Conservation (phyloP, 768 basidiomycete species). For the Mycena rebaudengoi region DNA sequence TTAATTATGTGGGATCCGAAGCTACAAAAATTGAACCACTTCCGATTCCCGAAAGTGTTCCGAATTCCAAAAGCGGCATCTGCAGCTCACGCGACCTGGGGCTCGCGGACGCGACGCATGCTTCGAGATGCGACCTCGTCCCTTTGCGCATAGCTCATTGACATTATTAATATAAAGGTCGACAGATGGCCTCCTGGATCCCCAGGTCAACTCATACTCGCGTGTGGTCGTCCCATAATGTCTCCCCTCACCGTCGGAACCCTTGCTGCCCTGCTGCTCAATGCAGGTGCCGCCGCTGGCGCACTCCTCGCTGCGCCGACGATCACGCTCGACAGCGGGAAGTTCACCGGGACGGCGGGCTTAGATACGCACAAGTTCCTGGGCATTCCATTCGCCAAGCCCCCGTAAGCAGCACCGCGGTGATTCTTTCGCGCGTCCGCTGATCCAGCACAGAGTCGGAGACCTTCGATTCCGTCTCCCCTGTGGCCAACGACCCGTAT, state of each 20-base stretch:
- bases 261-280: neutral
- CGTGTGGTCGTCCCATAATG: constrained; percentile 9
- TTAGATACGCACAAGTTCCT: constrained; percentile 38
- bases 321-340: constrained; percentile 41
- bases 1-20: too few relatives aligned
- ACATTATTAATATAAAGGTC: too few relatives aligned
- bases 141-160: too few relatives aligned
- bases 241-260: constrained; percentile 1
- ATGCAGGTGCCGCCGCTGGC: constrained; percentile 5
- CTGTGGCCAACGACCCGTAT: constrained; percentile 46
- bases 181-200: too few relatives aligned
- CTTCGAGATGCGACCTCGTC: too few relatives aligned
- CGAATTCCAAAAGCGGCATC: too few relatives aligned
- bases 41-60: too few relatives aligned
- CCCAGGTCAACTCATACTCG: too few relatives aligned
- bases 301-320: constrained; percentile 22
- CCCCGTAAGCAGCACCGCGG: constrained; percentile 39
- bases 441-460: constrained; percentile 23
- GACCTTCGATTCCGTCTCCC: constrained; percentile 50
- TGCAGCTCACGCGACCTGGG: too few relatives aligned
- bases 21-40: too few relatives aligned
- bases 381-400: constrained; percentile 49
- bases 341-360: constrained; percentile 37
- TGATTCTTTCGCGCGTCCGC: constrained; percentile 6
- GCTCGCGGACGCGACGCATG: too few relatives aligned